Percentiles rank a stretch among this genome's conserved stretches.
phyloP scores from a whole-genome alignment of 2,329 filamentous ascomycete species.

The Cladorrhinum sp. region DNA sequence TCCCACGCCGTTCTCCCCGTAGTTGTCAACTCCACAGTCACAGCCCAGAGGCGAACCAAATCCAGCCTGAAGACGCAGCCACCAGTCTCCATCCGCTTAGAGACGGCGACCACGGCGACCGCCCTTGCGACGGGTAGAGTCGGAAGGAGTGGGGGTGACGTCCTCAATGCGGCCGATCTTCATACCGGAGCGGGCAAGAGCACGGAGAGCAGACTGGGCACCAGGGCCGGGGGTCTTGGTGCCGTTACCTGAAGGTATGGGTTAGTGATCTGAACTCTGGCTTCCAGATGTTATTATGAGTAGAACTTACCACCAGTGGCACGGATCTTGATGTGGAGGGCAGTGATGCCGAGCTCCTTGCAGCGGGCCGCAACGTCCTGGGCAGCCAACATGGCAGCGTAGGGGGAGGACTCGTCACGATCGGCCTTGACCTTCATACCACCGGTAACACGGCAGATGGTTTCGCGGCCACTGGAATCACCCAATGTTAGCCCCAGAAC shows the following conservation, averaged over 20 bases:
- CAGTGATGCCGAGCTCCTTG: conserved; percentile 73
- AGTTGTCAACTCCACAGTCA: conserved; percentile 64
- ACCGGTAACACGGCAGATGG: conserved; percentile 99
- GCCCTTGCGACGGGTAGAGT: conserved; percentile 99
- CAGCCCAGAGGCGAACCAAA: conserved; percentile 49
- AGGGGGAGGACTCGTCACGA: conserved; percentile 99
- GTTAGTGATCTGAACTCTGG: background rate
- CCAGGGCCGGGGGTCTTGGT: conserved; percentile 99
- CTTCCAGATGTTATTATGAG: background rate
- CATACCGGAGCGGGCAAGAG: conserved; percentile 98
- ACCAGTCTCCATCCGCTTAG: conserved; percentile 51
- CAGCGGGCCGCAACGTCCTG: conserved; percentile 92
- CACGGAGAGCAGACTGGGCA: conserved; percentile 98
- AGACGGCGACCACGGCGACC: conserved; percentile 99
- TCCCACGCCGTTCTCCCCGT: conserved; percentile 67
- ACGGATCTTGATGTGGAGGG: conserved; percentile 99
- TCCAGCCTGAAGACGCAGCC: conserved; percentile 29
- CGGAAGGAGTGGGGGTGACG: conserved; percentile 97
- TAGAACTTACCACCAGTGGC: conserved; percentile 82
- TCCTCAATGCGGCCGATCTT: conserved; percentile 99
- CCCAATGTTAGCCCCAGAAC: conserved; percentile 59
- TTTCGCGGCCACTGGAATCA: conserved; percentile 94
- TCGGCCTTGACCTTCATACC: conserved; percentile 99
- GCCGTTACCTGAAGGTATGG: conserved; percentile 69
- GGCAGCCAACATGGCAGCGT: conserved; percentile 99